These are phyloP conservation scores for Calonectria pseudoreteaudii DNA, from an alignment of 2,329 filamentous ascomycete genomes.

Conservation along the genomic window DNA sequence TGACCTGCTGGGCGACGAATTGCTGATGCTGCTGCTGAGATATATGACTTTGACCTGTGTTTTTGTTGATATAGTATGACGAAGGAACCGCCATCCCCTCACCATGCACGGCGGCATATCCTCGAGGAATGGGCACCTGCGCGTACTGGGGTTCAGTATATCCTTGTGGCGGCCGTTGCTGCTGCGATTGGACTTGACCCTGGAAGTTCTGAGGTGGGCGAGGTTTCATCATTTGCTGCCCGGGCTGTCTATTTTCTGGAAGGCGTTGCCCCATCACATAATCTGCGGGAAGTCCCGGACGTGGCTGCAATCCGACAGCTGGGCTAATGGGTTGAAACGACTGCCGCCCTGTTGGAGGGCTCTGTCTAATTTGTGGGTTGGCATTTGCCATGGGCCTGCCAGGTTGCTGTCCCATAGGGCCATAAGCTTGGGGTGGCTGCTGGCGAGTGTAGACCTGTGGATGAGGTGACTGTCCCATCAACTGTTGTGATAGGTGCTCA, in stretches of 20 bases:
- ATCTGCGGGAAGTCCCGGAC: not conserved
- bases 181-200: slow-evolving; percentile 4
- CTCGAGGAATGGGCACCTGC: slow-evolving; percentile 51
- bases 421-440: slow-evolving; percentile 34
- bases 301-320: slow-evolving; percentile 23
- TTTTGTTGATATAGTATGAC: slow-evolving; percentile 42
- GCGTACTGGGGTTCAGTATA: slow-evolving; percentile 50
- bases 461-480: slow-evolving; percentile 11
- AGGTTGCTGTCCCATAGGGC: slow-evolving; percentile 22
- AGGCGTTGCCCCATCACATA: not conserved
- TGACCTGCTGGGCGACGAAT: slow-evolving; percentile 14
- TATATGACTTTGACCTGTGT: slow-evolving; percentile 26
- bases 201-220: slow-evolving; percentile 7
- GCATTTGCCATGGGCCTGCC: not conserved
- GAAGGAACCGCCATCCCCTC: slow-evolving; percentile 48
- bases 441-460: slow-evolving; percentile 31
- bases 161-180: slow-evolving; percentile 27
- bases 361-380: not conserved
- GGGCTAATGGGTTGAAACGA: slow-evolving; percentile 18
- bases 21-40: slow-evolving; percentile 26
- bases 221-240: not conserved
- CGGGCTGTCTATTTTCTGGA: slow-evolving; percentile 3
- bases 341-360: slow-evolving; percentile 33
- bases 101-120: slow-evolving; percentile 52
- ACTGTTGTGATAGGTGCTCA: slow-evolving; percentile 11